Conservation (phyloP, 768 basidiomycete species). For the Trametopsis cervina region DNA sequence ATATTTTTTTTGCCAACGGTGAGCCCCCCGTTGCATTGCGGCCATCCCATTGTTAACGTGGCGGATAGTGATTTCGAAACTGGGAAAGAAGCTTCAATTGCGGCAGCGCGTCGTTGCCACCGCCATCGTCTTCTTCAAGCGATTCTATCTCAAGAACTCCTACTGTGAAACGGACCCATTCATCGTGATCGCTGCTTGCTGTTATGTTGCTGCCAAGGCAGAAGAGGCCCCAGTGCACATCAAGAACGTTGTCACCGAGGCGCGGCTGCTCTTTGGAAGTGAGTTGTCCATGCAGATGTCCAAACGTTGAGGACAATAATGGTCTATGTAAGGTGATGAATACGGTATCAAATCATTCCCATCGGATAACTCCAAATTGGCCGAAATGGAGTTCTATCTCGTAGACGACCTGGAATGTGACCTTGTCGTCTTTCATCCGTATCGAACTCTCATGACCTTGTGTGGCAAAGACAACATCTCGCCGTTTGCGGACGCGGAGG, state of each 20-base stretch:
- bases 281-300: too few species aligned
- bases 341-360: conserved; percentile 78
- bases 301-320: too few species aligned
- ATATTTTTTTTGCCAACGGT: conserved; percentile 89
- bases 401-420: conserved; percentile 96
- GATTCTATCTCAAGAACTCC: conserved; percentile 95
- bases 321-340: conserved; percentile 54
- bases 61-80: conserved; percentile 67
- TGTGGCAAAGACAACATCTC: conserved; percentile 52
- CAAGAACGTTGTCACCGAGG: conserved; percentile 84
- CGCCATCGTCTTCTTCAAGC: conserved; percentile 88
- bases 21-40: conserved; percentile 8
- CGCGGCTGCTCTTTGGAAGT: conserved; percentile 71
- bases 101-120: conserved; percentile 92
- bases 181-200: conserved; percentile 87
- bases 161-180: conserved; percentile 97
- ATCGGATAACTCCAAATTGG: conserved; percentile 83
- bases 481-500: conserved; percentile 44
- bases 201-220: conserved; percentile 94
- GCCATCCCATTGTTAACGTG: not conserved
- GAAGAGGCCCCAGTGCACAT: conserved; percentile 95
- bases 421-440: conserved; percentile 88
- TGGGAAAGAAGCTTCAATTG: conserved; percentile 76
- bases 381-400: conserved; percentile 99
- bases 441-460: conserved; percentile 77